A percentile compares a stretch with the other conserved stretches of the same genome.
These are phyloP conservation scores for Boechera stricta DNA, from an alignment of 345 rosid genomes.

Conservation along the genomic window DNA sequence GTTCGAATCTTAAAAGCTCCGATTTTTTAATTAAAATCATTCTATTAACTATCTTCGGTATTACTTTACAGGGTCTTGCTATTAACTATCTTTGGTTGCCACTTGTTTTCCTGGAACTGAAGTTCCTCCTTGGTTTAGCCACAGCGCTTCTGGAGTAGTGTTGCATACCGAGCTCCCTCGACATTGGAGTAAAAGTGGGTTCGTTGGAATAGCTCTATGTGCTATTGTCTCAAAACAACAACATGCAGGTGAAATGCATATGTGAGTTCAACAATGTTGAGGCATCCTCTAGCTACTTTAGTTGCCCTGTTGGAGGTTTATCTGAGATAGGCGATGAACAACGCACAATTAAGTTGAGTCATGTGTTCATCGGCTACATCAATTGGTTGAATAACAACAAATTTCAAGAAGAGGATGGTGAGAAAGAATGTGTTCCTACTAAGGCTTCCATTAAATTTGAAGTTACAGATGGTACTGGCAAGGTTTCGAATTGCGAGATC, in stretches of 20 bases:
- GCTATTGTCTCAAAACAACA: neutral
- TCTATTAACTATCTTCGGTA: neutral
- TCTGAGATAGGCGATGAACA: slow-evolving; percentile 13
- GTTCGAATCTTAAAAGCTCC: too few species aligned
- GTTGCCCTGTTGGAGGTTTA: slow-evolving; percentile 14
- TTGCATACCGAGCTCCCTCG: neutral
- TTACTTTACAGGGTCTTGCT: neutral
- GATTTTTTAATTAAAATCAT: too few species aligned
- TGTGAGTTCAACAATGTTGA: neutral
- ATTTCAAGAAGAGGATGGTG: neutral
- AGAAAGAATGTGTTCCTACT: neutral
- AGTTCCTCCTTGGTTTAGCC: neutral
- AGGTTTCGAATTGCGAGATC: too few species aligned
- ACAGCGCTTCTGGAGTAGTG: neutral
- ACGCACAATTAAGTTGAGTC: neutral
- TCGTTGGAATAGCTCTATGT: neutral
- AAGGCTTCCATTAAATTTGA: too few species aligned
- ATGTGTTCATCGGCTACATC: slow-evolving; percentile 13
- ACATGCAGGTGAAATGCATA: too few species aligned
- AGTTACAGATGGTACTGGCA: too few species aligned
- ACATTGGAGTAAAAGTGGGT: neutral
- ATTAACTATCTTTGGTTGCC: slow-evolving; percentile 5
- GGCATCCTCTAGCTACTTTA: neutral
- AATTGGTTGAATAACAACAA: slow-evolving; percentile 10
- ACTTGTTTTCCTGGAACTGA: slow-evolving; percentile 1